Evolutionary conservation across 768 basidiomycete species (phyloP), one percentile per base, ranked within the genome.

Genomic region (Rhodotorula paludigena): DNA sequence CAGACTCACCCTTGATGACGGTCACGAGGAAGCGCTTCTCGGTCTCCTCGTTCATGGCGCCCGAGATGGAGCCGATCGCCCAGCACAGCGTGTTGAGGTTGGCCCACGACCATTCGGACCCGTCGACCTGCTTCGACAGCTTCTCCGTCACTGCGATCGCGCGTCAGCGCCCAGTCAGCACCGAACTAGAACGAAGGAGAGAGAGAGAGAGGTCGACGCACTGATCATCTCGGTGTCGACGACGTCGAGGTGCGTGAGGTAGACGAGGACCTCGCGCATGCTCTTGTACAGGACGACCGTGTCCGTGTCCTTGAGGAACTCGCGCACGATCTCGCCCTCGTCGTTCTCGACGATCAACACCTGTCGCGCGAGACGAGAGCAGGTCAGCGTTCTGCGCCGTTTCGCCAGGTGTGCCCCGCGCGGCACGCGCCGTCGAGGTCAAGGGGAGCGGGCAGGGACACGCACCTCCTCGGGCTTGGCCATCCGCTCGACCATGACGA

Each of bases 1-100:
- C n/a, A n/a, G n/a, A 33, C 69, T 11, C 60, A 67, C 70, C 71
- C 47, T 98, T 98, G 82, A 98, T 99, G 72, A 98, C 96, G 3
- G 93, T 96, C 28, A 98, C 94, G 74, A 99, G 80, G 84, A 99
- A 99, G 35, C 96, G 89, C 78, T 98, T 98, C 81, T 99, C 96
- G 6, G 92, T 92, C 78, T 99, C 94, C 81, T 99, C 96, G 75
- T 96, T 97, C 96, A 98, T 99, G 5, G 94, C 93, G 49, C 93
- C 92, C 30, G 94, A 97, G 68, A 99, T 98, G 3, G 93, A 97
- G 65, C 96, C 96, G 74, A 98, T 99, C 60, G 96, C 96, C 96
- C 96, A 99, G 79, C 96, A 99, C 18, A 99, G 85, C 7, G 94
- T 97, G 80, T 98, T 99, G 62, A 98, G 82, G 78, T 98, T 98